Base-by-base conservation (phyloP, 495 filamentous ascomycete species). In the Parathielavia appendiculata region DNA sequence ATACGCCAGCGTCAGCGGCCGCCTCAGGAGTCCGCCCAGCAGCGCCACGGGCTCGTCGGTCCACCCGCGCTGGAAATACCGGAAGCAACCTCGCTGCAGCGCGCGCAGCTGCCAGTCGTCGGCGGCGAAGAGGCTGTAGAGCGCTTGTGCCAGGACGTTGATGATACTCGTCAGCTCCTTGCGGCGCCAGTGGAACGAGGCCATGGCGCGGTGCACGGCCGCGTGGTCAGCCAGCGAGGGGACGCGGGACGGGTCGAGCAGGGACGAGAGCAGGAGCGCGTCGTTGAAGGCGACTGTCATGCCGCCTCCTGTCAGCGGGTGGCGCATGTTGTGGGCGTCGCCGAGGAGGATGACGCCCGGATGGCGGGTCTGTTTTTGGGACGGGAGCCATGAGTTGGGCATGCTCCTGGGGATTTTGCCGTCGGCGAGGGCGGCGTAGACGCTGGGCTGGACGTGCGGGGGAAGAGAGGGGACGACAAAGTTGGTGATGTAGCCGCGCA, bases 231-330 rank as follows among this genome's bases (percentile, higher is more conserved):
- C 80, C n/a, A 98, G 75, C 60, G 78, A 73, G 4, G 90, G 88
- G 5, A 95, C 77, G 0, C 69, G 65, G 46, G 81, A 71, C 0
- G 88, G 90, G 52, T 78, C 78, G 1, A 96, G 81, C 30, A 96
- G 71, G 1, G 85, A 78, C 13, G 82, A 73, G n/a, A 97, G 76
- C 0, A 92, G 71, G 9, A 90, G 81, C 1, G 86, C 92, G 70
- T 97, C 92, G 66, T 89, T 91, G 66, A 97, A 84, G 4, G 89
- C 92, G 0, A 97, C 92, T 0, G 92, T 96, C 92, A 97, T 97
- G 61, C 92, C 92, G 63, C 92, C 92, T 53, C 92, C 92, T 0
- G 92, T 97, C 13, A 97, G 76, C 0, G 92, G 92, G 75, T 97
- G 92, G 5, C 92, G 88, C 92, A 97, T 97, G 74, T 97, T 97